These are phyloP conservation scores for Lepiota venenata DNA, from an alignment of 768 basidiomycete species.

Conservation along the genomic window DNA sequence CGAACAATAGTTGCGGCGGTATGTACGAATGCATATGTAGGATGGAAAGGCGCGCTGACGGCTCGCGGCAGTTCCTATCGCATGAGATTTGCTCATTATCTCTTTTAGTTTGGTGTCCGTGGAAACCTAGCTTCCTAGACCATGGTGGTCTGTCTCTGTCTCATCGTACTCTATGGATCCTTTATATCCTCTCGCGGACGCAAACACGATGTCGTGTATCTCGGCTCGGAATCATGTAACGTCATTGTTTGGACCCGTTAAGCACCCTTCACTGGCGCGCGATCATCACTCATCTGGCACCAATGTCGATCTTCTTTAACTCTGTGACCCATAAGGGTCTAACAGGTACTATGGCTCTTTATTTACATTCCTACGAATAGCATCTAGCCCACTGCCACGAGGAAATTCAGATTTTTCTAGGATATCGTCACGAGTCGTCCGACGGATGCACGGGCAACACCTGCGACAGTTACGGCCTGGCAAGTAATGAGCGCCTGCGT, in stretches of 20 bases:
- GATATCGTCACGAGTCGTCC: not conserved
- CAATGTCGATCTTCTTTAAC: constrained; percentile 15
- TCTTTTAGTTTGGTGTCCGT: constrained; percentile 28
- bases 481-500: constrained; percentile 25
- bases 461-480: constrained; percentile 34
- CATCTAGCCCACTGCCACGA: constrained; percentile 21
- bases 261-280: constrained; percentile 29
- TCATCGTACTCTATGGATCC: not conserved
- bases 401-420: constrained; percentile 8
- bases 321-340: constrained; percentile 29
- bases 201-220: constrained; percentile 22
- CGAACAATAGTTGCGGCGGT: too few species aligned
- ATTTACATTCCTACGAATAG: constrained; percentile 8
- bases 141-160: constrained; percentile 22
- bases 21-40: too few species aligned
- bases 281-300: not conserved
- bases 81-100: constrained; percentile 25
- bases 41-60: constrained; percentile 9
- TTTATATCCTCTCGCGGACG: not conserved
- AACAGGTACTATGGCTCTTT: not conserved
- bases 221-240: constrained; percentile 34
- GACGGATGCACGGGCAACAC: not conserved
- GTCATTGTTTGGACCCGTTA: constrained; percentile 28
- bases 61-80: constrained; percentile 19
- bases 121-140: constrained; percentile 33